Evolutionary conservation across 176 grass and related monocot species (phyloP), one percentile per base, ranked within the genome.

Genomic region (Hsuehochloa calcarea): DNA sequence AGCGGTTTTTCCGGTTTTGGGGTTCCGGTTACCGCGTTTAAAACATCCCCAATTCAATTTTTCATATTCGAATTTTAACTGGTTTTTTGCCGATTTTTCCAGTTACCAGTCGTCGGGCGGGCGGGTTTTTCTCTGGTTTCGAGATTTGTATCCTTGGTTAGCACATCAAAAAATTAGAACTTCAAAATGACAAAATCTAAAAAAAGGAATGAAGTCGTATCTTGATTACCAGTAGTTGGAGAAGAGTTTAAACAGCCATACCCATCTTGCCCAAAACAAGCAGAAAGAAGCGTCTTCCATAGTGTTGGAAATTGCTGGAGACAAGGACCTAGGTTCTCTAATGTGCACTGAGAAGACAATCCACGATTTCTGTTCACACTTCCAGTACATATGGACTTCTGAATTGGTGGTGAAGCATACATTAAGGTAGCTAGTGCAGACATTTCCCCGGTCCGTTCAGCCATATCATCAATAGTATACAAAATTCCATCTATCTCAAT

Each of bases 341-440:
- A 86, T 80, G 93, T 94, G 74, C 93, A 94, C 74, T 94, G 93
- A 68, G 69, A 94, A 38, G 93, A 92, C 14, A 84, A 70, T 37
- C 87, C 87, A 9, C 41, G 23, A 72, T 85, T 89, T 88, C 91
- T 93, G 74, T 93, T 91, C 87, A 98, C 88, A 78, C 90, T 95
- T 89, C 93, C 93, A 71, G 86, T 82, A 70, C 89, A 95, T 75
- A 95, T 74, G 80, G 91, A 98, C 55, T 89, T 92, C 70, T 98
- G 87, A 54, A 98, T 95, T 74, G 93, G 93, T 41, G 29, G 29
- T 77, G 93, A 70, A 89, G 91, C 89, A 90, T 98, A 98, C 93
- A 98, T 98, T 80, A 98, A 87, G 70, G 96, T 98, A 85, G 96
- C 89, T 66, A 98, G 80, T 73, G 93, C 90, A 88, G 96, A 87